Conservation (phyloP, 2,329 filamentous ascomycete genomes). For the Arthrobotrys megalospora region DNA sequence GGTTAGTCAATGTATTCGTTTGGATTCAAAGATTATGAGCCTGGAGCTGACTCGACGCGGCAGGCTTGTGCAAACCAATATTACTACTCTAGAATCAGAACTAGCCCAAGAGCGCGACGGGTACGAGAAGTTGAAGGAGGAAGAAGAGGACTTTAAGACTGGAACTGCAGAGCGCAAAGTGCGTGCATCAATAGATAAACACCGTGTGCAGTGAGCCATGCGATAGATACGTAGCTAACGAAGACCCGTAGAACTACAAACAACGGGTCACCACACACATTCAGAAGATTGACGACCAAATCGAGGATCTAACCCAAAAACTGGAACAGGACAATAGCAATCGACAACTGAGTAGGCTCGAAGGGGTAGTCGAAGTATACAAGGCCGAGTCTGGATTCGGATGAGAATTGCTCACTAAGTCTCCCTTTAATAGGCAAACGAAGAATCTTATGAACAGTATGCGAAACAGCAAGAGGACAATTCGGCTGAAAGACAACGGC, state of each 20-base stretch:
- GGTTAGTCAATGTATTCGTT: slow-evolving; percentile 65
- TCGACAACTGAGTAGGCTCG: slow-evolving; percentile 75
- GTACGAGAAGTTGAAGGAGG: slow-evolving; percentile 4
- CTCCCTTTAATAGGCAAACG: neutral
- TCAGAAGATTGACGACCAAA: slow-evolving; percentile 72
- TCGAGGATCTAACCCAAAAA: slow-evolving; percentile 77
- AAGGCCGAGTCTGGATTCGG: neutral
- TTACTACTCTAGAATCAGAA: slow-evolving; percentile 16
- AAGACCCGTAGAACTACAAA: slow-evolving; percentile 68
- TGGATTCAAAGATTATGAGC: neutral
- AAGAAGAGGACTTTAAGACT: neutral
- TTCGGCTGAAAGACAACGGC: slow-evolving; percentile 27
- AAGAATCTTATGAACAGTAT: slow-evolving; percentile 35
- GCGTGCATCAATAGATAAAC: neutral
- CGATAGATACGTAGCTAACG: neutral
- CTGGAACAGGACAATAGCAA: slow-evolving; percentile 75
- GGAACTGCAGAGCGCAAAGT: slow-evolving; percentile 6
- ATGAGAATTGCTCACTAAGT: neutral
- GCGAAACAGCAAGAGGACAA: slow-evolving; percentile 38
- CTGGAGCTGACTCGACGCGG: neutral
- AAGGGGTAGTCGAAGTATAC: slow-evolving; percentile 63
- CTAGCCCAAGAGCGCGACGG: slow-evolving; percentile 1
- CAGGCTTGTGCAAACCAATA: slow-evolving; percentile 21
- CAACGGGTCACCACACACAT: slow-evolving; percentile 76
- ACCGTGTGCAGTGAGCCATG: neutral